These are phyloP conservation scores for Toxicodendron radicans DNA, from an alignment of 345 rosid species.

Conservation along the genomic window DNA sequence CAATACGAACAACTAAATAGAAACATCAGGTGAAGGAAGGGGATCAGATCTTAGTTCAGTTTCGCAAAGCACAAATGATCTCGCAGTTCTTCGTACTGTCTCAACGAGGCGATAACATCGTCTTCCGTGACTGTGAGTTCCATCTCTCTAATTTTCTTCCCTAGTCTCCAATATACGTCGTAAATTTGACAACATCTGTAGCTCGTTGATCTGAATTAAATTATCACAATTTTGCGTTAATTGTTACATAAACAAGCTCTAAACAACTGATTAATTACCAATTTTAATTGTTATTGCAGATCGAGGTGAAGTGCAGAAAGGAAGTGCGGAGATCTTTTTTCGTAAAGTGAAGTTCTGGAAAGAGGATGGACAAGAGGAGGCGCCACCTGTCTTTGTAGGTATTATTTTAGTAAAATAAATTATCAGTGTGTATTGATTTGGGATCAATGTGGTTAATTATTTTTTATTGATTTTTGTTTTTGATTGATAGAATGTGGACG, in stretches of 20 bases:
- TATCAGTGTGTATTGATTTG: background rate
- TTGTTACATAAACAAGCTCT: slow-evolving; percentile 6
- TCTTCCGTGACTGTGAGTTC: slow-evolving; percentile 88
- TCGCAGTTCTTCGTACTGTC: slow-evolving; percentile 97
- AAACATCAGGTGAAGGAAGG: background rate
- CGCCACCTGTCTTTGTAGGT: slow-evolving; percentile 99
- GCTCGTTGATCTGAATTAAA: slow-evolving; percentile 1
- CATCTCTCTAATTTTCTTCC: background rate
- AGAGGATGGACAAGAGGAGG: slow-evolving; percentile 91
- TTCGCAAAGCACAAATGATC: slow-evolving; percentile 47
- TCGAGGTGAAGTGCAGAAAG: slow-evolving; percentile 88
- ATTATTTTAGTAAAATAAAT: slow-evolving; percentile 36
- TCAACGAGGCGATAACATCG: slow-evolving; percentile 96
- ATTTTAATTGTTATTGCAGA: slow-evolving; percentile 40
- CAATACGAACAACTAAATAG: background rate
- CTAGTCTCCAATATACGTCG: background rate
- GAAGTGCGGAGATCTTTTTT: slow-evolving; percentile 92
- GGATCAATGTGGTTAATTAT: background rate
- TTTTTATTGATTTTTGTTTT: slow-evolving; percentile 10
- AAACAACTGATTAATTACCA: background rate
- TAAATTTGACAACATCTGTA: background rate
- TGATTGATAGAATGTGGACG: slow-evolving; percentile 67
- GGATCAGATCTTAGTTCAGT: slow-evolving; percentile 5
- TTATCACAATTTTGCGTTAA: background rate
- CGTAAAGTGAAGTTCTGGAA: slow-evolving; percentile 99